Percentiles rank a stretch among this genome's conserved stretches.
phyloP scores from a whole-genome alignment of 1,139 yeast genomes.

The Zygosaccharomyces pseudobailii region DNA sequence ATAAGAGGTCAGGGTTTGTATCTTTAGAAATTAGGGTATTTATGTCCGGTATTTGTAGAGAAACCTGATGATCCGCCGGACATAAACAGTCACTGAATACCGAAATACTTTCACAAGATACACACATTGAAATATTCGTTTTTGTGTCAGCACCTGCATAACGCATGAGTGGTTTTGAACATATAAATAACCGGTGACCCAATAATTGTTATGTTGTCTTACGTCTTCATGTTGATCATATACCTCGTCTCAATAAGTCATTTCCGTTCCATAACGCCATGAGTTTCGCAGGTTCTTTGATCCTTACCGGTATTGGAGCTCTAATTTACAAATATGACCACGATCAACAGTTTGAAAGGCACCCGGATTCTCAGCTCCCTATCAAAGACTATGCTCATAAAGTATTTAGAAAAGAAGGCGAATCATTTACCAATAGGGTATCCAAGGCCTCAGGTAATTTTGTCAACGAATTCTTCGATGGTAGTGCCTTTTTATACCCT shows the following conservation, averaged over 20 bases:
- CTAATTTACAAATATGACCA: conserved; percentile 25
- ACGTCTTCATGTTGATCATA: too few relatives aligned
- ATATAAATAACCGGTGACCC: too few relatives aligned
- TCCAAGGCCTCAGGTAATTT: conserved; percentile 20
- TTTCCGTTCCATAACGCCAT: conserved; percentile 9
- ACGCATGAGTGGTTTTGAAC: too few relatives aligned
- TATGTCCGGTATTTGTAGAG: not conserved
- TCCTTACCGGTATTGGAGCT: conserved; percentile 29
- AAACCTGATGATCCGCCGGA: not conserved
- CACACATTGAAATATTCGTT: not conserved
- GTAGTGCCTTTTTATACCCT: conserved; percentile 27
- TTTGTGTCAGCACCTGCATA: not conserved
- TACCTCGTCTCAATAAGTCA: too few relatives aligned
- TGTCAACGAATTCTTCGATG: conserved; percentile 21
- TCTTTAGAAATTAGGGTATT: not conserved
- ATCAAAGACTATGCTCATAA: conserved; percentile 11
- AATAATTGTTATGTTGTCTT: too few relatives aligned
- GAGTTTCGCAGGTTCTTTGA: conserved; percentile 32
- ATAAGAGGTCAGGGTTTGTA: not conserved
- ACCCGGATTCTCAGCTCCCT: conserved; percentile 16
- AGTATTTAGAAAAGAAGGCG: conserved; percentile 15
- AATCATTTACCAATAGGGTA: conserved; percentile 9
- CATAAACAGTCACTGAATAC: not conserved
- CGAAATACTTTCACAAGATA: not conserved
- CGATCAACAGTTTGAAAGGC: conserved; percentile 20